Evolutionary conservation across 2,329 filamentous ascomycete genomes (phyloP).

Genomic region (Leptographium lundbergii): DNA sequence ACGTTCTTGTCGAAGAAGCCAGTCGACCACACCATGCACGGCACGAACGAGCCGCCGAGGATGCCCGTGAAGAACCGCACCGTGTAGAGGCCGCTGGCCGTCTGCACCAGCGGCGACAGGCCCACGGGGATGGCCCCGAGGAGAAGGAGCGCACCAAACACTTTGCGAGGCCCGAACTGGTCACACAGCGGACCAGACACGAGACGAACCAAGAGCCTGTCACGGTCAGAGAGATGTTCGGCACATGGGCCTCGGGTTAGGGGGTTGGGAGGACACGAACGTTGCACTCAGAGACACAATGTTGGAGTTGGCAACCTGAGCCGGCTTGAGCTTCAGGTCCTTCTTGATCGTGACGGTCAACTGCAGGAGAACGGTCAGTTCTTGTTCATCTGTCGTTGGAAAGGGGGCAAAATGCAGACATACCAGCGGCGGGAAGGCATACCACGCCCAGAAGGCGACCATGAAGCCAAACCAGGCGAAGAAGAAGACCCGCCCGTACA

Average conservation of each 20-base stretch:
- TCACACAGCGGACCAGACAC: slow-evolving; percentile 78
- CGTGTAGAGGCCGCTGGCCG: slow-evolving; percentile 52
- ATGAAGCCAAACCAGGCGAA: slow-evolving; percentile 83
- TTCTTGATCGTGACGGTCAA: slow-evolving; percentile 65
- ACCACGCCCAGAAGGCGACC: slow-evolving; percentile 84
- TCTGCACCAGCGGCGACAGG: slow-evolving; percentile 64
- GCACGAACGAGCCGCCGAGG: slow-evolving; percentile 66
- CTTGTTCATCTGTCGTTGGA: background rate
- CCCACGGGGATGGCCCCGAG: slow-evolving; percentile 69
- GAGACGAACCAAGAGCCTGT: slow-evolving; percentile 59
- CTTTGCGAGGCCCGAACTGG: slow-evolving; percentile 64
- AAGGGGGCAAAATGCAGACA: slow-evolving; percentile 14
- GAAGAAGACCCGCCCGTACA: slow-evolving; percentile 80
- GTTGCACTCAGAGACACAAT: slow-evolving; percentile 68
- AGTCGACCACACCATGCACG: slow-evolving; percentile 86
- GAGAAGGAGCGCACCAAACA: slow-evolving; percentile 68
- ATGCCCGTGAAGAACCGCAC: slow-evolving; percentile 73
- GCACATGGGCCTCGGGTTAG: background rate
- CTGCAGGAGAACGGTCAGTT: slow-evolving; percentile 17
- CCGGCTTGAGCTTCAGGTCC: slow-evolving; percentile 58
- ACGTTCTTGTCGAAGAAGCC: slow-evolving; percentile 90
- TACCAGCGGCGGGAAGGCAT: slow-evolving; percentile 78
- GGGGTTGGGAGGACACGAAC: slow-evolving; percentile 23
- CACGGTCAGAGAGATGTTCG: background rate
- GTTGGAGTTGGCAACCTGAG: slow-evolving; percentile 77